Percentiles rank a stretch among this genome's conserved stretches.
These are phyloP conservation scores for Phytophthora uliginosa DNA, from an alignment of 352 stramenopile species.

Conservation along the genomic window DNA sequence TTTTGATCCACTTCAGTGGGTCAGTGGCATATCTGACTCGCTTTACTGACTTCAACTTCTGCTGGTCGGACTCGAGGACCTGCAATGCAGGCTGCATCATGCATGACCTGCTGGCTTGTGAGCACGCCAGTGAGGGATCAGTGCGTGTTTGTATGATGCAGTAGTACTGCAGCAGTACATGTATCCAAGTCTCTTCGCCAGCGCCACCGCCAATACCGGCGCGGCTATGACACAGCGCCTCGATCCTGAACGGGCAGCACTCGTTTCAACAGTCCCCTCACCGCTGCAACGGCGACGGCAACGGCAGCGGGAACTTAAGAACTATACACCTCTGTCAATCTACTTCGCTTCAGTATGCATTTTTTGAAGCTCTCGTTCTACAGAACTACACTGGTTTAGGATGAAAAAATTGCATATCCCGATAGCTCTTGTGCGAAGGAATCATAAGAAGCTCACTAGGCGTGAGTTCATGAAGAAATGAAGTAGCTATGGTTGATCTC, in stretches of 20 bases:
- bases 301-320: no score
- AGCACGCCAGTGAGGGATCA: neutral
- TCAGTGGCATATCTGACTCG: neutral
- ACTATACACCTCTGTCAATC: no score
- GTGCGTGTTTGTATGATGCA: neutral
- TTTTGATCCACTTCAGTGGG: no score
- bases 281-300: neutral
- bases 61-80: neutral
- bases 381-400: no score
- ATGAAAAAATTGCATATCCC: no score
- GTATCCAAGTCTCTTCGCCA: neutral
- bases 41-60: neutral
- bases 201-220: slow-evolving; percentile 2
- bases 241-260: slow-evolving; percentile 1
- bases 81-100: neutral
- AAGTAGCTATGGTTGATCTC: no score
- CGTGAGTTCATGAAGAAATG: no score
- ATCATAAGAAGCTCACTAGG: no score
- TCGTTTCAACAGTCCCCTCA: neutral
- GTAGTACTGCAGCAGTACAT: no score
- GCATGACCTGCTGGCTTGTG: neutral
- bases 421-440: no score
- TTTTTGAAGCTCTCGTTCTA: no score
- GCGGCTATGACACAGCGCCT: slow-evolving; percentile 8
- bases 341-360: no score